A percentile compares a stretch with the other conserved stretches of the same genome.
phyloP scores from a whole-genome alignment of 1,284 basidiomycete genomes.

The Rhodotorula sp. region DNA sequence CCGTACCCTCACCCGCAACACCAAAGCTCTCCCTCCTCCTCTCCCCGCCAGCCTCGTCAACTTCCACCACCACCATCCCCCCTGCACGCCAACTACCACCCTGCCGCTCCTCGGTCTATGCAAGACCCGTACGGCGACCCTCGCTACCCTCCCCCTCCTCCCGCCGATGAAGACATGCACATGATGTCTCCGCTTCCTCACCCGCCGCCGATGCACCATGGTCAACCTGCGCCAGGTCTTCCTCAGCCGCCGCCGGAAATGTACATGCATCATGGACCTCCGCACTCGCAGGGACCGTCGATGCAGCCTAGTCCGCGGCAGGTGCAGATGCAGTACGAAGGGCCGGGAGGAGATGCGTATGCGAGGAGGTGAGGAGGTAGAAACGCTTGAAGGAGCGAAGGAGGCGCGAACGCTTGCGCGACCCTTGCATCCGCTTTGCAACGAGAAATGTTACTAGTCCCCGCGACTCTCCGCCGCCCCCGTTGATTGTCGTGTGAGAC shows the following conservation, averaged over 20 bases:
- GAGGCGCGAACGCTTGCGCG: background rate
- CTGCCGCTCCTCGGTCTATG: slow-evolving; percentile 2
- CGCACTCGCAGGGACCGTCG: background rate
- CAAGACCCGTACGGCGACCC: slow-evolving; percentile 8
- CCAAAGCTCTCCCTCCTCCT: slow-evolving; percentile 12
- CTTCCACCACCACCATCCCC: background rate
- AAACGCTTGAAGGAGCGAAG: background rate
- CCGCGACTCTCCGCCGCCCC: background rate
- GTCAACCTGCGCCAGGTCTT: background rate
- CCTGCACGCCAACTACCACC: background rate
- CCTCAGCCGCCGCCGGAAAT: slow-evolving; percentile 18
- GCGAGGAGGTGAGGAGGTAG: background rate
- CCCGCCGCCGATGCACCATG: background rate
- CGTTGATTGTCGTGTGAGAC: too few species aligned
- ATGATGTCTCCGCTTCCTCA: slow-evolving; percentile 11
- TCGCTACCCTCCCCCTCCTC: background rate
- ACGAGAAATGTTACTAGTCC: too few species aligned
- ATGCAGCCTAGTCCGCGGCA: background rate
- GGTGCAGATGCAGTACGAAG: background rate
- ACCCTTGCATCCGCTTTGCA: background rate
- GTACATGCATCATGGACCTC: slow-evolving; percentile 8
- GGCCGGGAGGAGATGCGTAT: background rate
- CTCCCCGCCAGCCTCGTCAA: slow-evolving; percentile 8
- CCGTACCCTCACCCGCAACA: slow-evolving; percentile 12
- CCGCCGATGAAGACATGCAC: slow-evolving; percentile 12